Base-by-base conservation (phyloP, 139 green algal species). In the Tetratostichococcus sp. region DNA sequence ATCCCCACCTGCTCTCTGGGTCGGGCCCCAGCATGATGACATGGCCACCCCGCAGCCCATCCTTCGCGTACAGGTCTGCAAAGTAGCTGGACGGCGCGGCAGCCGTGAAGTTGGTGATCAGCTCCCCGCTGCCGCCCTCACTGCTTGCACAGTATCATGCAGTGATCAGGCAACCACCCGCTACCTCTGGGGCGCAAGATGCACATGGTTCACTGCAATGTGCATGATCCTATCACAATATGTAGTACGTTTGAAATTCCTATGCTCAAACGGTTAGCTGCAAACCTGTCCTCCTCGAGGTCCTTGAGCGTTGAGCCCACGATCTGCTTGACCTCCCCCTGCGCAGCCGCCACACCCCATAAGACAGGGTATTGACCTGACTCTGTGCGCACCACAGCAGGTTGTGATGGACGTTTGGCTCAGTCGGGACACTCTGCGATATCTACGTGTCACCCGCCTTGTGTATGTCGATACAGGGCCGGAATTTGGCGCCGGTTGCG, bases 321-420 rank as follows among this genome's bases (percentile, higher is more conserved):
- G 75, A 99, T 99, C 69, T 99, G 96, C 84, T 99, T 99, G 16
- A 99, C 96, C 69, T 97, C 94, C 25, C 96, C 95, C 91, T 97
- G 87, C 67, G 23, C 22, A 77, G n/a, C n/a, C n/a, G n/a, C n/a
- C n/a, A n/a, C n/a, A n/a, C n/a, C n/a, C n/a, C n/a, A n/a, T n/a
- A n/a, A n/a, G n/a, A n/a, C n/a, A n/a, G n/a, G n/a, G n/a, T n/a
- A n/a, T n/a, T n/a, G n/a, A n/a, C n/a, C n/a, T n/a, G n/a, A n/a
- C n/a, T n/a, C n/a, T n/a, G n/a, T n/a, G n/a, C n/a, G n/a, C n/a
- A n/a, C n/a, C n/a, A n/a, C n/a, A n/a, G n/a, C n/a, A n/a, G n/a
- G n/a, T n/a, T n/a, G n/a, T n/a, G n/a, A n/a, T n/a, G n/a, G n/a
- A n/a, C n/a, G n/a, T n/a, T n/a, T n/a, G n/a, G n/a, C n/a, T n/a